phyloP scores from a whole-genome alignment of 2,329 filamentous ascomycete genomes.

The Chaetomium sp. region DNA sequence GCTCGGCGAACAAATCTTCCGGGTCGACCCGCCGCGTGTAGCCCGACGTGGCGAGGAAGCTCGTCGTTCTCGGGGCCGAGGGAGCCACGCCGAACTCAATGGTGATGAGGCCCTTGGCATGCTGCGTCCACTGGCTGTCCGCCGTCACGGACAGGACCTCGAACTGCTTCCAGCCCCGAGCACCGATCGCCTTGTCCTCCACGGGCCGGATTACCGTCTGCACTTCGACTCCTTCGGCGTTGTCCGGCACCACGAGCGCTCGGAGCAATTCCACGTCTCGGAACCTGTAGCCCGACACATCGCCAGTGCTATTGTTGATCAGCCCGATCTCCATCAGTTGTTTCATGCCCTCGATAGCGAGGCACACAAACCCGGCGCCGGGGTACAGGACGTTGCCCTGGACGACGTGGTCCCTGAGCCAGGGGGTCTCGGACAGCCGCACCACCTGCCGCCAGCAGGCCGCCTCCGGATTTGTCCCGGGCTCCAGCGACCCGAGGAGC shows the following conservation, averaged over 20 bases:
- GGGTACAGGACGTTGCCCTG: constrained; percentile 41
- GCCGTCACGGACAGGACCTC: not conserved
- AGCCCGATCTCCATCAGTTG: too few species aligned
- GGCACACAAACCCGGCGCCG: constrained; percentile 42
- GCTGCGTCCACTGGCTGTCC: not conserved
- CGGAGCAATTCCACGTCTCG: constrained; percentile 40
- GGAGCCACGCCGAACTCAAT: not conserved
- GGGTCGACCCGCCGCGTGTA: not conserved
- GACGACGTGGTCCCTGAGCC: constrained; percentile 49
- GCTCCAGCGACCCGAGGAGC: constrained; percentile 36
- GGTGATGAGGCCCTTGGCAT: not conserved
- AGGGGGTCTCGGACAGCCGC: constrained; percentile 35
- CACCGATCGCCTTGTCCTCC: not conserved
- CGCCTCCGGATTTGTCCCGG: not conserved
- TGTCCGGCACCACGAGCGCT: constrained; percentile 39
- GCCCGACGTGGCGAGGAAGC: too few species aligned
- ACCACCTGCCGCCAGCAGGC: not conserved
- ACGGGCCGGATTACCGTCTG: constrained; percentile 34
- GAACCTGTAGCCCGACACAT: constrained; percentile 34
- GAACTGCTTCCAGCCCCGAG: not conserved
- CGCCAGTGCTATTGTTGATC: too few species aligned
- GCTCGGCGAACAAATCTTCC: not conserved
- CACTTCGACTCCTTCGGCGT: constrained; percentile 39
- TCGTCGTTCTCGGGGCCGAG: too few species aligned
- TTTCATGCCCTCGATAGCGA: constrained; percentile 43